Percentiles rank a stretch among this genome's conserved stretches.
These are phyloP conservation scores for Trichoderma sp. DNA, from an alignment of 2,329 filamentous ascomycete species.

Conservation along the genomic window DNA sequence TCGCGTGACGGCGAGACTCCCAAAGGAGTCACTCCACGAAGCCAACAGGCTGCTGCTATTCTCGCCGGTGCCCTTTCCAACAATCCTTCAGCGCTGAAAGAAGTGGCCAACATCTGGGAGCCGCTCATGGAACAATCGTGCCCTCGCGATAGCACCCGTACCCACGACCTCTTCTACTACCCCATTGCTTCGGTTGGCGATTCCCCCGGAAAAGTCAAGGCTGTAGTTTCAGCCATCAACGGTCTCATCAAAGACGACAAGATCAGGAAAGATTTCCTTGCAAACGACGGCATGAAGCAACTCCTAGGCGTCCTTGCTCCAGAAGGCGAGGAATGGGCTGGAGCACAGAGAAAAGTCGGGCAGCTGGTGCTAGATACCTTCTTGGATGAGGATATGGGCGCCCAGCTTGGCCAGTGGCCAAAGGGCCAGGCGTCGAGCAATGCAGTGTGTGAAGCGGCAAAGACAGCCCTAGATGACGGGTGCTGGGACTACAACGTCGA, in stretches of 20 bases:
- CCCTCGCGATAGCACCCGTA: constrained; percentile 29
- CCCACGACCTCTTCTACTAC: constrained; percentile 46
- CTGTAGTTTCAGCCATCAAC: constrained; percentile 54
- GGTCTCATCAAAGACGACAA: constrained; percentile 56
- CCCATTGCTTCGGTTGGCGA: constrained; percentile 40
- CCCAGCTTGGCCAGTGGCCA: constrained; percentile 59
- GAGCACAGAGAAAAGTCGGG: constrained; percentile 56
- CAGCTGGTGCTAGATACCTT: constrained; percentile 66
- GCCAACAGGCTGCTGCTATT: constrained; percentile 58
- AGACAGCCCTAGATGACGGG: constrained; percentile 45
- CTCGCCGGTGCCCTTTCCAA: constrained; percentile 63
- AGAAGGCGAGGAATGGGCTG: constrained; percentile 51
- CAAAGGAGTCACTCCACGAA: constrained; percentile 40
- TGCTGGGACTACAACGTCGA: constrained; percentile 61
- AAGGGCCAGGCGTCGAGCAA: constrained; percentile 39
- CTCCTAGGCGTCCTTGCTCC: constrained; percentile 56
- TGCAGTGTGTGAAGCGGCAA: constrained; percentile 40
- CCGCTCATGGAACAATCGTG: constrained; percentile 45
- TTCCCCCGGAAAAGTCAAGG: constrained; percentile 37
- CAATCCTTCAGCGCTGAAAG: constrained; percentile 61
- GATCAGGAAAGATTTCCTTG: constrained; percentile 59
- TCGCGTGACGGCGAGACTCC: constrained; percentile 32
- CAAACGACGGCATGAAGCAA: constrained; percentile 53
- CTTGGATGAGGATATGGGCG: constrained; percentile 66
- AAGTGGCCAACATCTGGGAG: constrained; percentile 53